Base-by-base conservation (phyloP, 2,329 filamentous ascomycete genomes). In the Volutella citrinella region DNA sequence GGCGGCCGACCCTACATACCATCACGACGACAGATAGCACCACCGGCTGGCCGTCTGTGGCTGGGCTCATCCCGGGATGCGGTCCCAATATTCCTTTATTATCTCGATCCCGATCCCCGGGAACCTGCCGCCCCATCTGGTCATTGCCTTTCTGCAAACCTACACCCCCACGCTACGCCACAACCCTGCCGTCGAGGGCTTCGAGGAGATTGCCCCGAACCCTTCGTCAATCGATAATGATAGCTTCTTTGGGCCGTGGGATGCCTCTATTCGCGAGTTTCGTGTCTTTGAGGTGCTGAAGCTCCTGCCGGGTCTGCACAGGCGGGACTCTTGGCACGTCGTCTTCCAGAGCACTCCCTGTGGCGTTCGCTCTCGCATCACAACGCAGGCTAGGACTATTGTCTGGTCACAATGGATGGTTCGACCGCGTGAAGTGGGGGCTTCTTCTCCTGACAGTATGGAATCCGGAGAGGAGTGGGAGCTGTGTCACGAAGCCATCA, bases 41-140 rank as follows among this genome's bases (percentile, higher is more conserved):
- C n/a, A n/a, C n/a, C n/a, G n/a, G n/a, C n/a, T n/a, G n/a, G n/a
- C n/a, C n/a, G n/a, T n/a, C n/a, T n/a, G n/a, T n/a, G n/a, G n/a
- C n/a, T n/a, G n/a, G n/a, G n/a, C n/a, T n/a, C n/a, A n/a, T n/a
- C n/a, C n/a, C n/a, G n/a, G n/a, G n/a, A n/a, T n/a, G n/a, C n/a
- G n/a, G n/a, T n/a, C n/a, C n/a, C n/a, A n/a, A n/a, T n/a, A n/a
- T n/a, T n/a, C n/a, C n/a, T n/a, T n/a, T n/a, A n/a, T n/a, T n/a
- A n/a, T 67, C 25, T 52, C 60, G 26, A 54, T 63, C 28, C 63
- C 66, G 11, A 55, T 69, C 13, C 66, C 67, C 6, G 42, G 55
- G 11, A 42, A 40, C 15, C 47, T 66, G 9, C 38, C 59, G 4
- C 61, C 65, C 1, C 42, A 52, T 5, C 46, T 50, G 23, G 58